Percentiles rank a stretch among this genome's conserved stretches.
Evolutionary conservation across 148 eudicot genomes (phyloP).

Genomic region (Chenopodium album): DNA sequence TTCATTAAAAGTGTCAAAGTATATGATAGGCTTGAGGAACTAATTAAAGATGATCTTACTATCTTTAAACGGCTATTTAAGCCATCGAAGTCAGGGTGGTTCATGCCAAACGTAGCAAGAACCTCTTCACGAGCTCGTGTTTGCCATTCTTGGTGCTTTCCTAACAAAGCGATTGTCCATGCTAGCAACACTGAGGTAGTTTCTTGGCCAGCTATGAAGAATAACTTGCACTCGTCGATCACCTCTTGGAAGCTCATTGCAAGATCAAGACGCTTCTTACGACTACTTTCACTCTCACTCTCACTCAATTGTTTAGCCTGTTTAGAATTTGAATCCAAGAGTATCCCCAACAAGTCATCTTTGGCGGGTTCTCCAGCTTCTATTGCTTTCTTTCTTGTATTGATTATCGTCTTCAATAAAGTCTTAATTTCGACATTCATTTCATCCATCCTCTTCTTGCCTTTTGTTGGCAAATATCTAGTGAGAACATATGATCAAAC

Average conservation of each 20-base stretch:
- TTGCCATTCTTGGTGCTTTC: constrained; percentile 41
- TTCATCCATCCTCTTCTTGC: constrained; percentile 21
- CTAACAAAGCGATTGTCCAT: constrained; percentile 33
- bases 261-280: neutral
- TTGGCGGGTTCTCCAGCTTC: constrained; percentile 19
- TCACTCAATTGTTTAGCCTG: constrained; percentile 5
- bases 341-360: constrained; percentile 27
- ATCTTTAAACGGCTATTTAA: constrained; percentile 27
- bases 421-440: constrained; percentile 8
- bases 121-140: constrained; percentile 39
- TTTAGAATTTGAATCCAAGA: constrained; percentile 22
- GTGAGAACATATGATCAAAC: too few relatives aligned
- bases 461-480: constrained; percentile 25
- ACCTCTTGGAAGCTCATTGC: constrained; percentile 33
- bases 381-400: constrained; percentile 19
- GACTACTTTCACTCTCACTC: constrained; percentile 1
- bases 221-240: constrained; percentile 36
- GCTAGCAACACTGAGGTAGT: constrained; percentile 29
- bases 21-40: neutral
- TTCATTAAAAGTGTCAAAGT: too few relatives aligned
- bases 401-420: constrained; percentile 5
- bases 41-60: neutral
- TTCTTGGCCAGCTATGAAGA: constrained; percentile 44
- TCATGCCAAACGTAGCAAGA: constrained; percentile 24
- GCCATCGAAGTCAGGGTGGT: constrained; percentile 27